phyloP scores from a whole-genome alignment of 2,329 filamentous ascomycete species.

The Alternaria gaisen region DNA sequence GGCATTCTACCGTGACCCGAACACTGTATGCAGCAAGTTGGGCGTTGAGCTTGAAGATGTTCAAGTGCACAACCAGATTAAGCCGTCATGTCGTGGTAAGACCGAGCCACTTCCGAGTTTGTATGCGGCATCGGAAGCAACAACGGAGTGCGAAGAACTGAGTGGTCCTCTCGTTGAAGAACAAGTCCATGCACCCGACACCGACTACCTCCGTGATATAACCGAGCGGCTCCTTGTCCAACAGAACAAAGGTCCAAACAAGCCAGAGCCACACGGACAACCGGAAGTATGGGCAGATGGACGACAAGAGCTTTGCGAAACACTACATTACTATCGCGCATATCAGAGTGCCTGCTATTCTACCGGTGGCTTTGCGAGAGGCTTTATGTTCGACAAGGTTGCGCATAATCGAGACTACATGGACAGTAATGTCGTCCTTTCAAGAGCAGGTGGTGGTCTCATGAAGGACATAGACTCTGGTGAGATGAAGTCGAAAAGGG shows the following conservation, averaged over 20 bases:
- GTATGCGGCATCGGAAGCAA: conserved; percentile 11
- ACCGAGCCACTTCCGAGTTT: not conserved
- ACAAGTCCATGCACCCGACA: not conserved
- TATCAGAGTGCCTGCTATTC: conserved; percentile 69
- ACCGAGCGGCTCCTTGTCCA: conserved; percentile 24
- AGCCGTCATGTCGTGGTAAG: not conserved
- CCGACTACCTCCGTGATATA: conserved; percentile 16
- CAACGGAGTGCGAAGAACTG: conserved; percentile 5
- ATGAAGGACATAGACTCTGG: conserved; percentile 56
- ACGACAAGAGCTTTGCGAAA: conserved; percentile 70
- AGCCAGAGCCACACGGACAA: conserved; percentile 44
- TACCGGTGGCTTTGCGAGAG: conserved; percentile 59
- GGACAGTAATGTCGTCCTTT: conserved; percentile 69
- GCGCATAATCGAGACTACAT: conserved; percentile 66
- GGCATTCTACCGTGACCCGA: not conserved
- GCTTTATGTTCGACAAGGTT: conserved; percentile 68
- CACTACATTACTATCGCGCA: conserved; percentile 68
- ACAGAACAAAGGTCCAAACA: conserved; percentile 34
- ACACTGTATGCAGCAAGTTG: not conserved
- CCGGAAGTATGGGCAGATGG: conserved; percentile 66
- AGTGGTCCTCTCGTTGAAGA: not conserved
- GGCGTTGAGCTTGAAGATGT: not conserved
- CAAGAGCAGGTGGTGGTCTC: conserved; percentile 67
- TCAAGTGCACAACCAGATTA: not conserved
- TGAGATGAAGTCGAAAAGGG: conserved; percentile 56